Evolutionary conservation across 2,329 filamentous ascomycete species (phyloP).

Genomic region (Stachybotrys chartarum): DNA sequence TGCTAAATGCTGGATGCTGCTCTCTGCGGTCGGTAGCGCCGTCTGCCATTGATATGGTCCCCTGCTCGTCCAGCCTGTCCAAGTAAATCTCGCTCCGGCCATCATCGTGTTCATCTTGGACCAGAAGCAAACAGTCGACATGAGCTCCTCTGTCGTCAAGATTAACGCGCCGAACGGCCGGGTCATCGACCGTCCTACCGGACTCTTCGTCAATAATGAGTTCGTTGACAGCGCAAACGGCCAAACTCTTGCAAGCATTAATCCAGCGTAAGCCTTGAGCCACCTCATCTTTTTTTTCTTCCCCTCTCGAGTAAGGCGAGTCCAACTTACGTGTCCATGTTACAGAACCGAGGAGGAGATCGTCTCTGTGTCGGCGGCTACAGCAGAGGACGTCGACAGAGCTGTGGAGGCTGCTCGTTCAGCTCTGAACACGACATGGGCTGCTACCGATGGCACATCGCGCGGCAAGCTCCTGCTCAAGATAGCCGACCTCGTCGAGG

Average conservation of each 20-base stretch:
- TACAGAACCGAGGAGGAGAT: slow-evolving; percentile 23
- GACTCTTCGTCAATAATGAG: slow-evolving; percentile 73
- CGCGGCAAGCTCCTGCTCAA: slow-evolving; percentile 64
- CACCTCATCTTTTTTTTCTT: no score
- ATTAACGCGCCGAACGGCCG: slow-evolving; percentile 56
- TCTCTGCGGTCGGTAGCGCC: no score
- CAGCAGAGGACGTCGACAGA: slow-evolving; percentile 20
- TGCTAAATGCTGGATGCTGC: no score
- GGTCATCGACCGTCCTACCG: slow-evolving; percentile 59
- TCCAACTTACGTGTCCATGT: no score
- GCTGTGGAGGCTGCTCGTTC: slow-evolving; percentile 45
- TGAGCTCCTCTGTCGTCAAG: no score
- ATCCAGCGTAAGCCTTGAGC: slow-evolving; percentile 28
- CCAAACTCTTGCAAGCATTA: slow-evolving; percentile 47
- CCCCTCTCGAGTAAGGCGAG: no score
- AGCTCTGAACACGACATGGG: slow-evolving; percentile 63
- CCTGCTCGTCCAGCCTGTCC: no score
- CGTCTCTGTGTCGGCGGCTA: slow-evolving; percentile 22
- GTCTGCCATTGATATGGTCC: no score
- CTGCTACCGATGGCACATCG: slow-evolving; percentile 57
- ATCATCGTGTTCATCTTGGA: no score
- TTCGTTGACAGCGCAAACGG: slow-evolving; percentile 27
- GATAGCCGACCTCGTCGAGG: slow-evolving; percentile 62
- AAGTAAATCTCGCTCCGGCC: no score
- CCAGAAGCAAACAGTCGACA: no score